phyloP scores from a whole-genome alignment of 176 grass and related monocot species.

The Rhynchospora tenuis region DNA sequence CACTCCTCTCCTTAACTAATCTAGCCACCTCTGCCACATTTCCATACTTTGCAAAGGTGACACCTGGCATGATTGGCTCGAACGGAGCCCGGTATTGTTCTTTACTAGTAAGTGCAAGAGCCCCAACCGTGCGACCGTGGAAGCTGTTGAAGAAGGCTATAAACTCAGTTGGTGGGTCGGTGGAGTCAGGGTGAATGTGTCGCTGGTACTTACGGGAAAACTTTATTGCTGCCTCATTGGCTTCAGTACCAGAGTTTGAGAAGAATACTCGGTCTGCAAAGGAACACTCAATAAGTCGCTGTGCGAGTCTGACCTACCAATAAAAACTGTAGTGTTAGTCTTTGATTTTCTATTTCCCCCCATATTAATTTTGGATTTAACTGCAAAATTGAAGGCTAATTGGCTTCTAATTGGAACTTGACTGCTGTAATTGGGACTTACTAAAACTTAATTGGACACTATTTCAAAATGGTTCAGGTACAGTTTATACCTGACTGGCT shows the following conservation, averaged over 20 bases:
- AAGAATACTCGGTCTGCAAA: constrained; percentile 92
- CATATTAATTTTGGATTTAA: too few species aligned
- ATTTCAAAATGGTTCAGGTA: neutral
- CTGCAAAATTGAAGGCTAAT: neutral
- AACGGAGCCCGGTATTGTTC: constrained; percentile 64
- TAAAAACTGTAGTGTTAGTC: neutral
- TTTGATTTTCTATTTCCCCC: too few species aligned
- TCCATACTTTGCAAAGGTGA: constrained; percentile 55
- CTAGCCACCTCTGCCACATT: constrained; percentile 44
- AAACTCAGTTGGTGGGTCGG: constrained; percentile 42
- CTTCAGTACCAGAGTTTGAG: constrained; percentile 77
- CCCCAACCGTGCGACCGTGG: constrained; percentile 79
- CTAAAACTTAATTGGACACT: neutral
- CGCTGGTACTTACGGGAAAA: constrained; percentile 84
- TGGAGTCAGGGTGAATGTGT: constrained; percentile 12
- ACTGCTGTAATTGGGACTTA: neutral
- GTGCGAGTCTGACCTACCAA: constrained; percentile 55
- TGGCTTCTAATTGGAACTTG: neutral
- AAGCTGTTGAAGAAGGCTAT: constrained; percentile 71
- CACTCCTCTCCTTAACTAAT: constrained; percentile 44
- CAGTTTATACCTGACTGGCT: neutral
- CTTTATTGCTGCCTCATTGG: constrained; percentile 97
- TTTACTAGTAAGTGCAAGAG: constrained; percentile 84
- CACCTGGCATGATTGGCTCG: constrained; percentile 73
- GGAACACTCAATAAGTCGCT: constrained; percentile 58